Evolutionary conservation across 768 basidiomycete genomes (phyloP).

Genomic region (Collybiopsis confluens): DNA sequence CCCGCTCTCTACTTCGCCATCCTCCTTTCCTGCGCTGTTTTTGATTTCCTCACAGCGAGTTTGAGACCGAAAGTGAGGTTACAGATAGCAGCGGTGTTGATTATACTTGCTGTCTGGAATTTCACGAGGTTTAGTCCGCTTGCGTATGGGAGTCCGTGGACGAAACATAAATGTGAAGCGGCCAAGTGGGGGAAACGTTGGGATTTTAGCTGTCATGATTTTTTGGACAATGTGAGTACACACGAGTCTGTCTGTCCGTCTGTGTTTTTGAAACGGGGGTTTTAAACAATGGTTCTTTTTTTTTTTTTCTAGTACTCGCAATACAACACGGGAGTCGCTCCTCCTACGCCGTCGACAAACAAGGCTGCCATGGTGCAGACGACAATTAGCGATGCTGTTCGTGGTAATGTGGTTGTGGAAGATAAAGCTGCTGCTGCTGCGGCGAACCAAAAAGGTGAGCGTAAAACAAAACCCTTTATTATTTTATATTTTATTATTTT

Average conservation of each 20-base stretch:
- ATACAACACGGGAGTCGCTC: conserved; percentile 35
- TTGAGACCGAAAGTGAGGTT: conserved; percentile 73
- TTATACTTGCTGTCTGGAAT: conserved; percentile 72
- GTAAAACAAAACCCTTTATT: too few species aligned
- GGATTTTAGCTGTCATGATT: conserved; percentile 92
- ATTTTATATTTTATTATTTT: too few species aligned
- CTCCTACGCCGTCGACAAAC: conserved; percentile 35
- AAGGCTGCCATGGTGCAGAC: conserved; percentile 32
- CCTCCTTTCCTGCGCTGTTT: conserved; percentile 68
- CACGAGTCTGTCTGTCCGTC: conserved; percentile 8
- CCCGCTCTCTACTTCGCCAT: conserved; percentile 95
- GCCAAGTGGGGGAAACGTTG: conserved; percentile 90
- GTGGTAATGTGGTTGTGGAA: conserved; percentile 50
- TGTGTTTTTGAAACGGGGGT: too few species aligned
- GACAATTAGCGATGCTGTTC: conserved; percentile 50
- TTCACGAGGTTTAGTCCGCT: conserved; percentile 79
- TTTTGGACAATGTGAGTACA: conserved; percentile 62
- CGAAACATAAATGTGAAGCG: conserved; percentile 66
- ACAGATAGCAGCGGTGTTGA: conserved; percentile 74
- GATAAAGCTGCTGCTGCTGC: conserved; percentile 31
- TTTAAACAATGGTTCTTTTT: conserved; percentile 3
- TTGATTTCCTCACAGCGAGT: conserved; percentile 81
- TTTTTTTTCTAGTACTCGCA: conserved; percentile 47
- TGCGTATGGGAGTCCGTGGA: conserved; percentile 85
- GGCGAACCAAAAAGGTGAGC: conserved; percentile 8